These are phyloP conservation scores for Piper longum DNA, from an alignment of 164 flowering plant genomes.

Conservation along the genomic window DNA sequence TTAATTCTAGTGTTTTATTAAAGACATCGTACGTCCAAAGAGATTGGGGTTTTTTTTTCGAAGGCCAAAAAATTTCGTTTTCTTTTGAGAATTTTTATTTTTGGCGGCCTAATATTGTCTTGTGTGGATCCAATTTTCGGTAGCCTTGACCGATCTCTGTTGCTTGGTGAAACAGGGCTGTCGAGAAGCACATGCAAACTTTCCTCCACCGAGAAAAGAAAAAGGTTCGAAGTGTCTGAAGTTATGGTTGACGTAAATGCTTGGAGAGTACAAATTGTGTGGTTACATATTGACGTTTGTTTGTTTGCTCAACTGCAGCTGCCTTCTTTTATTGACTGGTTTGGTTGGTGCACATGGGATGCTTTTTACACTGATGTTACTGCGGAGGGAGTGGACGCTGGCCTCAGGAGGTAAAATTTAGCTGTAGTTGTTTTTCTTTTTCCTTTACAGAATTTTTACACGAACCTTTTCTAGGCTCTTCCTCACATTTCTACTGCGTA, in stretches of 20 bases:
- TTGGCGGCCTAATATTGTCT: not conserved
- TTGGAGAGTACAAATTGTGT: not conserved
- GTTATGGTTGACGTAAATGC: not conserved
- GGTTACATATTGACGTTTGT: not conserved
- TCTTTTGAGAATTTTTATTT: too few species aligned
- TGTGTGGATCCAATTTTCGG: not conserved
- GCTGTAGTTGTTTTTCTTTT: not conserved
- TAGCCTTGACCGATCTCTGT: not conserved
- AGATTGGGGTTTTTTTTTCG: too few species aligned
- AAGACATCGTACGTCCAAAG: too few species aligned
- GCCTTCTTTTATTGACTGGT: slow-evolving; percentile 88
- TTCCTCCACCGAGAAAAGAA: slow-evolving; percentile 82
- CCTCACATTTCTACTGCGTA: too few species aligned
- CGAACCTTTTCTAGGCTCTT: not conserved
- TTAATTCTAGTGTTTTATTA: too few species aligned
- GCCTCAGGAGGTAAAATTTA: slow-evolving; percentile 54
- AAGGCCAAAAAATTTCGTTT: too few species aligned
- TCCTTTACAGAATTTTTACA: not conserved
- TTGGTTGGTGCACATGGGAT: slow-evolving; percentile 99
- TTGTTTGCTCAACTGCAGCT: slow-evolving; percentile 24
- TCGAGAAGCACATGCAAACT: slow-evolving; percentile 75
- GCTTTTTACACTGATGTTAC: slow-evolving; percentile 96
- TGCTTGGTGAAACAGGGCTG: slow-evolving; percentile 41
- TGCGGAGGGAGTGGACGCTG: slow-evolving; percentile 89
- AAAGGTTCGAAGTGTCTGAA: slow-evolving; percentile 31